Conservation (phyloP, 805 yeast genomes). For the Starmerella powellii region DNA sequence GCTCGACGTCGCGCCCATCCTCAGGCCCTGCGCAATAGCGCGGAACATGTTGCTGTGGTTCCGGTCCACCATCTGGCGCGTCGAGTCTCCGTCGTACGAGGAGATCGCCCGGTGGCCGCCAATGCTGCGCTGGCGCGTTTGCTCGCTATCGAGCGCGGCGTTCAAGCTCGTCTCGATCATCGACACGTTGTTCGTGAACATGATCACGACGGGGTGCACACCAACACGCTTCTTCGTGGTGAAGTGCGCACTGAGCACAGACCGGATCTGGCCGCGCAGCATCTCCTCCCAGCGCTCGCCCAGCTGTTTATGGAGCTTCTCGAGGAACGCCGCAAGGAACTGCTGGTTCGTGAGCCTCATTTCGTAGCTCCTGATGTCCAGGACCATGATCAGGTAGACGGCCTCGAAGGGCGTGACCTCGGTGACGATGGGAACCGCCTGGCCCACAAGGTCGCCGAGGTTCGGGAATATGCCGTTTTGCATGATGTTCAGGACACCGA, state of each 20-base stretch:
- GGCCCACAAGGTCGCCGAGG: constrained; percentile 1
- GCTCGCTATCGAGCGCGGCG: constrained; percentile 11
- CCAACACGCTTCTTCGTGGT: constrained; percentile 32
- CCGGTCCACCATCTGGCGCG: constrained; percentile 16
- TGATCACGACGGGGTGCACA: constrained; percentile 36
- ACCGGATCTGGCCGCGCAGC: constrained; percentile 41
- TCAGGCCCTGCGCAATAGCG: constrained; percentile 23
- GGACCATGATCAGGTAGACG: constrained; percentile 34
- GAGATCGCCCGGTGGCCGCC: not conserved
- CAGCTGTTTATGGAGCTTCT: constrained; percentile 42
- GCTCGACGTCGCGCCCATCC: constrained; percentile 14
- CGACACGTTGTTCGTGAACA: constrained; percentile 34
- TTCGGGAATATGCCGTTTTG: constrained; percentile 5
- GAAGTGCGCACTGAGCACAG: constrained; percentile 32
- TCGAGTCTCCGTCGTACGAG: constrained; percentile 4
- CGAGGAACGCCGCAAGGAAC: constrained; percentile 41
- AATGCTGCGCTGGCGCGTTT: not conserved
- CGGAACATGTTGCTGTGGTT: constrained; percentile 21
- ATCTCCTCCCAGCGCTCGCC: constrained; percentile 47
- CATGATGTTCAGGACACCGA: constrained; percentile 3
- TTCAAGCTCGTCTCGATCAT: constrained; percentile 13
- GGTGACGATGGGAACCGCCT: constrained; percentile 8
- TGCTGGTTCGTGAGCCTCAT: constrained; percentile 51
- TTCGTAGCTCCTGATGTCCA: constrained; percentile 33
- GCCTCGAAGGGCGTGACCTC: constrained; percentile 33